Conservation (phyloP, 257 asterid species). For the Handroanthus guayacan region DNA sequence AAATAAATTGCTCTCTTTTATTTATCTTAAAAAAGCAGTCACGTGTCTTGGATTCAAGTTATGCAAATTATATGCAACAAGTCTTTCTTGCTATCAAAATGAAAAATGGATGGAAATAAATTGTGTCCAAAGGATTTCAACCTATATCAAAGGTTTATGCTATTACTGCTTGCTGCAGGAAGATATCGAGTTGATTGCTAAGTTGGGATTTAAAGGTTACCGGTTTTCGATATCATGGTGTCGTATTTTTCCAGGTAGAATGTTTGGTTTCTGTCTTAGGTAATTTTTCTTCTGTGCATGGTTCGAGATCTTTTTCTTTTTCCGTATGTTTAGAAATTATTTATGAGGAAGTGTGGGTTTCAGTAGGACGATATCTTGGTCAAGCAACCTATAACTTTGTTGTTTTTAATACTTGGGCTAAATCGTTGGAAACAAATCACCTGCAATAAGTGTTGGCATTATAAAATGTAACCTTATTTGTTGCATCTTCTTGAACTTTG, state of each 20-base stretch:
- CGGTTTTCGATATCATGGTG: conserved; percentile 67
- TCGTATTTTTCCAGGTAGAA: conserved; percentile 61
- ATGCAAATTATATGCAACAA: too few species aligned
- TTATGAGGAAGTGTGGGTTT: background rate
- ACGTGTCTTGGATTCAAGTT: too few species aligned
- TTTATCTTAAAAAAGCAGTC: too few species aligned
- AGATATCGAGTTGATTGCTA: conserved; percentile 60
- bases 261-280: background rate
- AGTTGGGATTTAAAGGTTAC: conserved; percentile 63
- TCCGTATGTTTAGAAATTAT: background rate
- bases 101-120: too few species aligned
- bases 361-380: conserved; percentile 15
- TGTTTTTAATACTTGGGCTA: conserved; percentile 19
- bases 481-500: conserved; percentile 13
- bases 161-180: conserved; percentile 42
- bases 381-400: background rate
- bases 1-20: too few species aligned
- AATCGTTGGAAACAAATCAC: background rate
- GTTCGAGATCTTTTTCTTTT: background rate
- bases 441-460: conserved; percentile 11
- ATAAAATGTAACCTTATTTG: background rate
- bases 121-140: too few species aligned
- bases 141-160: background rate
- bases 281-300: background rate
- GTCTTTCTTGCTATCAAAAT: too few species aligned